A percentile compares a stretch with the other conserved stretches of the same genome.
These are phyloP conservation scores for Chernovozyma aurita DNA, from an alignment of 1,139 yeast species.

Conservation along the genomic window DNA sequence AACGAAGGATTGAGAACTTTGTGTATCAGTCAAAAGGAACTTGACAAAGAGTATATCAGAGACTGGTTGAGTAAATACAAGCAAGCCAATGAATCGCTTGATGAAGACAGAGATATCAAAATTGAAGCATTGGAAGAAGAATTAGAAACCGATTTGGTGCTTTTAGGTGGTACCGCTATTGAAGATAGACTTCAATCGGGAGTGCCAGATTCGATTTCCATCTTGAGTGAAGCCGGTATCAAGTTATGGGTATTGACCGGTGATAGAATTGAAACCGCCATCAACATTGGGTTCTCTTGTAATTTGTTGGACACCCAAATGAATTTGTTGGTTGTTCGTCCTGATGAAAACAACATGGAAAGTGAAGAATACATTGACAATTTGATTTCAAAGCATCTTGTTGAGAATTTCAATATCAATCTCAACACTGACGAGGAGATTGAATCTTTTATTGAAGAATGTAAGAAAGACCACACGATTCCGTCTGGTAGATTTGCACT, in stretches of 20 bases:
- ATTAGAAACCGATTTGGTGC: slow-evolving; percentile 65
- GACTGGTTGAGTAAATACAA: slow-evolving; percentile 70
- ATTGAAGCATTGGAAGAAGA: slow-evolving; percentile 78
- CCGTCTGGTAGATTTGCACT: slow-evolving; percentile 47
- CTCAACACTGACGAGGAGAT: slow-evolving; percentile 21
- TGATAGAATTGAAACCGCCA: slow-evolving; percentile 96
- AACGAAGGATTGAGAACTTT: slow-evolving; percentile 93
- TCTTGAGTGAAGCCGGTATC: slow-evolving; percentile 85
- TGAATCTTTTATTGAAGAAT: slow-evolving; percentile 32
- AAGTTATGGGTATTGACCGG: slow-evolving; percentile 97
- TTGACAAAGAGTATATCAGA: slow-evolving; percentile 55
- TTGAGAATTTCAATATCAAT: slow-evolving; percentile 20
- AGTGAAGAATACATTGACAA: slow-evolving; percentile 26
- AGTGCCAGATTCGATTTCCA: slow-evolving; percentile 88
- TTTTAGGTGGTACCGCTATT: slow-evolving; percentile 96
- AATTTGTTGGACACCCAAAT: slow-evolving; percentile 80
- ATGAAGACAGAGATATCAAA: slow-evolving; percentile 70
- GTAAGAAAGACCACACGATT: slow-evolving; percentile 46
- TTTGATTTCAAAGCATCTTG: slow-evolving; percentile 35
- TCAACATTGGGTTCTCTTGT: slow-evolving; percentile 95
- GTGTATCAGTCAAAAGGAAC: slow-evolving; percentile 81
- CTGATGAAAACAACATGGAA: slow-evolving; percentile 25
- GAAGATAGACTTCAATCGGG: slow-evolving; percentile 95
- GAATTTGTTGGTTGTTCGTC: slow-evolving; percentile 72
- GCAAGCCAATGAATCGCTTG: slow-evolving; percentile 67